These are phyloP conservation scores for Cairneyella variabilis DNA, from an alignment of 495 filamentous ascomycete genomes.

Conservation along the genomic window DNA sequence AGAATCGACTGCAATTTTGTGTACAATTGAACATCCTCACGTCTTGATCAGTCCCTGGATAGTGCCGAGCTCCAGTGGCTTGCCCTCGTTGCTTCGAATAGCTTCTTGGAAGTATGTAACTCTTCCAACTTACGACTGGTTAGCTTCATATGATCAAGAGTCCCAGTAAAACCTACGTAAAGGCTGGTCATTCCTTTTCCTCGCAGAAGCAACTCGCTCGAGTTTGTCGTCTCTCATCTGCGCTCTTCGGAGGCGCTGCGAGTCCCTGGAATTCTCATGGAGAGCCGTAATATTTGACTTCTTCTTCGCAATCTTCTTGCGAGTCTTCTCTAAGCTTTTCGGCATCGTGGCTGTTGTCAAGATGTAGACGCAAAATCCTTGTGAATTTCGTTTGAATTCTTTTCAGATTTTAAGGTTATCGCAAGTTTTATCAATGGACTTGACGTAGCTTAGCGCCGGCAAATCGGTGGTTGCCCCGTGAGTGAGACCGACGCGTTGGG, in stretches of 20 bases:
- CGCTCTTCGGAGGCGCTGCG: constrained; percentile 67
- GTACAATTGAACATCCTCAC: no score
- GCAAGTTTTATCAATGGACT: neutral
- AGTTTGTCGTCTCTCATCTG: constrained; percentile 73
- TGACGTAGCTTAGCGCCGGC: neutral
- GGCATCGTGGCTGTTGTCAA: constrained; percentile 45
- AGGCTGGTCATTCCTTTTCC: constrained; percentile 63
- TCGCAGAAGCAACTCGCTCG: constrained; percentile 55
- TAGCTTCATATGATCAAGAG: neutral
- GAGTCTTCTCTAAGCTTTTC: constrained; percentile 69
- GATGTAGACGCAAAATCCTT: neutral
- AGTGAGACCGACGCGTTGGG: neutral
- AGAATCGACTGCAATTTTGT: no score
- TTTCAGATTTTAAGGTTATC: constrained; percentile 2
- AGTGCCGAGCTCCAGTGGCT: constrained; percentile 52
- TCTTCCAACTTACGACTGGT: constrained; percentile 54
- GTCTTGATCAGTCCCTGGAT: constrained; percentile 58
- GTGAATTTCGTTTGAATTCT: no score
- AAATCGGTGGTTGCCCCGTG: neutral
- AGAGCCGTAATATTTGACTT: constrained; percentile 61
- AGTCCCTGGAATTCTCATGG: constrained; percentile 81
- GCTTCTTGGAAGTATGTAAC: constrained; percentile 67
- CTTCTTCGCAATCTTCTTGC: constrained; percentile 81
- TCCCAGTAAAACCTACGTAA: constrained; percentile 50
- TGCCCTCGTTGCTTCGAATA: constrained; percentile 44